Evolutionary conservation across 1,139 yeast species (phyloP), one percentile per base, ranked within the genome.

Genomic region (Saccharomyces pastorianus): DNA sequence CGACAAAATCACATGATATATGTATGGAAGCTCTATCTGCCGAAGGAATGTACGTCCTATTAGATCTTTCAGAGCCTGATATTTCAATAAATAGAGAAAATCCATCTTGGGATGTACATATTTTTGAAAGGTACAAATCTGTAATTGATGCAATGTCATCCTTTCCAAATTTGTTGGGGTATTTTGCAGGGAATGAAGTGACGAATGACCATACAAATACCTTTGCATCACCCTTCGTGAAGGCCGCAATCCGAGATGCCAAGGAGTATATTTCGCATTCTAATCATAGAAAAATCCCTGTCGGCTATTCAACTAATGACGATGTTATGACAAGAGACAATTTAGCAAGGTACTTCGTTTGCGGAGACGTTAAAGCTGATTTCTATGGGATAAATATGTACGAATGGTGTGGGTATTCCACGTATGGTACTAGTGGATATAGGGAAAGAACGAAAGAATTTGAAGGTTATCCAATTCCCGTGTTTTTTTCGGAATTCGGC

Each of bases 321-420:
- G 85, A 81, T 67, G 71, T 77, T 2, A 75, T 72, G 6, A 80
- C 80, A 5, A 73, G 86, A 59, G 68, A 68, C 46, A 64, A 67
- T 50, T 58, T 80, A 46, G 77, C 83, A 13, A 68, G 74, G 47
- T 82, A 80, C 64, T 78, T 81, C 61, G 73, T 74, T 14, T 82
- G 86, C 66, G 76, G 72, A 7, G 72, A 71, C 1, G 66, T 59
- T 2, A 63, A 60, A 8, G 72, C 78, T 8, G 86, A 82, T 61
- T 82, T 82, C 60, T 77, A 80, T 61, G 85, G 84, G 1, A 72
- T 82, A 50, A 82, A 82, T 61, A 81, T 81, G 78, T 82, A 81
- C 64, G 85, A 81, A 63, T 82, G 87, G 86, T 82, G 87, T 70
- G 87, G 86, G 0, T 77, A 80, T 58, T 81, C 85, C 0, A 74